These are phyloP conservation scores for Chloris gayana DNA, from an alignment of 176 grass and related monocot species.

Conservation along the genomic window DNA sequence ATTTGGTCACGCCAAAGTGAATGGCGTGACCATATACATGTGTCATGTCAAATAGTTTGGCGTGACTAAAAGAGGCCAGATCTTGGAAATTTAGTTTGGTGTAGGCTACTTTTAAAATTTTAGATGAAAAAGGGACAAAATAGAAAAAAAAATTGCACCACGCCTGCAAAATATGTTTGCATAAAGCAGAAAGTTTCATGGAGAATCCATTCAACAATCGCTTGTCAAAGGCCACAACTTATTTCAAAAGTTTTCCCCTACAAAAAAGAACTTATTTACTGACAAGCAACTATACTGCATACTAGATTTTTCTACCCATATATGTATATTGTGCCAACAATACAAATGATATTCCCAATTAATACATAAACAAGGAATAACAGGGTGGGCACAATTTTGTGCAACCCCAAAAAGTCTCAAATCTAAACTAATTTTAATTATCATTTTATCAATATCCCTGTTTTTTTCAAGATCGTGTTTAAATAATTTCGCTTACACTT, in stretches of 20 bases:
- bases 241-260: not conserved
- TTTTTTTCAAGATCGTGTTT: not conserved
- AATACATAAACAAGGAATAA: not conserved
- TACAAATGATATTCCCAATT: constrained; percentile 17
- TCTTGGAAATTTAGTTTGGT: no score
- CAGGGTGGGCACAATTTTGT: not conserved
- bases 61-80: no score
- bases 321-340: constrained; percentile 4
- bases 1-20: no score
- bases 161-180: constrained; percentile 18
- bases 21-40: no score
- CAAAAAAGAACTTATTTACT: not conserved
- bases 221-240: not conserved
- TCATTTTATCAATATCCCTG: not conserved
- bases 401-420: not conserved
- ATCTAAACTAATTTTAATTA: not conserved
- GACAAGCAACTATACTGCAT: not conserved
- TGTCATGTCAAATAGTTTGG: no score
- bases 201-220: not conserved
- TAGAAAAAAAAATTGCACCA: no score
- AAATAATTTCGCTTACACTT: constrained; percentile 18
- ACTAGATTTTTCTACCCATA: not conserved
- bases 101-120: no score
- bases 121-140: no score
- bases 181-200: not conserved